Percentiles rank a stretch among this genome's conserved stretches.
Conservation (phyloP, 169 alveolate genomes). For the Plasmodium gallinaceum region DNA sequence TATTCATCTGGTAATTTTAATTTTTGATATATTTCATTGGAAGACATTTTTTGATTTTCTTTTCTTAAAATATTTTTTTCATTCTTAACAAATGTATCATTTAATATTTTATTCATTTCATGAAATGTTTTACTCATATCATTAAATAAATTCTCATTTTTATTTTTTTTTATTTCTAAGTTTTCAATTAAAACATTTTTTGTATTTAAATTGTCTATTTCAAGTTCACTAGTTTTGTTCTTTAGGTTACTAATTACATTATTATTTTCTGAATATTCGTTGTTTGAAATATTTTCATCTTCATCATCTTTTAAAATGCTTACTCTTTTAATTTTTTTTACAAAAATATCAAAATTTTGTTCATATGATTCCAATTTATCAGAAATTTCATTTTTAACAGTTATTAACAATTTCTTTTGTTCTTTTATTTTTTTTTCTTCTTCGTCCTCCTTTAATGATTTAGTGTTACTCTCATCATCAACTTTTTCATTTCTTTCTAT, state of each 20-base stretch:
- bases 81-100: slow-evolving; percentile 30
- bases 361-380: slow-evolving; percentile 18
- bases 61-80: slow-evolving; percentile 8
- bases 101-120: slow-evolving; percentile 39
- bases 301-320: neutral
- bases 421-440: neutral
- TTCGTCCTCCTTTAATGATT: neutral
- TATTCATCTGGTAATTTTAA: neutral
- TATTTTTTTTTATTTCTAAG: slow-evolving; percentile 18
- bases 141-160: neutral
- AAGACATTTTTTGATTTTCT: neutral
- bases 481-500: neutral
- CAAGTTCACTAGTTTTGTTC: neutral
- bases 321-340: slow-evolving; percentile 27
- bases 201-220: neutral
- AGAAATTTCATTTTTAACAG: slow-evolving; percentile 9
- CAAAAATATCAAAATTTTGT: slow-evolving; percentile 15
- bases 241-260: neutral
- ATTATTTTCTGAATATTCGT: neutral
- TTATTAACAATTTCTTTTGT: neutral
- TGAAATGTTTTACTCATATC: slow-evolving; percentile 4
- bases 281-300: neutral
- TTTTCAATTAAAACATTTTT: slow-evolving; percentile 26
- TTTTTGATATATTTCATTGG: neutral
- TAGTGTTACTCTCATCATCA: neutral